Base-by-base conservation (phyloP, 768 basidiomycete species). In the Hypsizygus marmoreus region DNA sequence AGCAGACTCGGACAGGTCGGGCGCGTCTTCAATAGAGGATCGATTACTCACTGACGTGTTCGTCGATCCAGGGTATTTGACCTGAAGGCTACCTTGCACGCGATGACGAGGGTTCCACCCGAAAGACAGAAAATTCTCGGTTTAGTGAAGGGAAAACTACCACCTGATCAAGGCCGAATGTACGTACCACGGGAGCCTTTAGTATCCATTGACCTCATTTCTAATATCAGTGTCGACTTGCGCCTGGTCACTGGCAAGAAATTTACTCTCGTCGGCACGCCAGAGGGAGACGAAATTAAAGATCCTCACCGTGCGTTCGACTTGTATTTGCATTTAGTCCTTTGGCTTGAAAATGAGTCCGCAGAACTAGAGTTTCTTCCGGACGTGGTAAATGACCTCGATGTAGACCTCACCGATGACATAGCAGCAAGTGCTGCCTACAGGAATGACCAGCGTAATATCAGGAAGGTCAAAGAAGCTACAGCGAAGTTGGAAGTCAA, bases 51-150 rank as follows among this genome's bases (percentile, higher is more conserved):
- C 14, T 34, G 10, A 45, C n/a, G 19, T 12, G 36, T 39, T 38
- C 40, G 16, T 40, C n/a, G 19, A 16, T 32, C 25, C 58, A 94
- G 91, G 65, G 80, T 94, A 9, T 88, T 81, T 56, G 92, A 95
- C 59, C 72, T 95, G 54, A 90, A 92, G 66, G 70, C 73, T 12
- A 63, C 75, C 2, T 71, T 95, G 29, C 76, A 84, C 46, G 73
- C 67, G 25, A 59, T 91, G 40, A 95, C 91, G 4, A 77, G 73
- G 43, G 91, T 95, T 3, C 91, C 91, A 9, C 79, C 82, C 20
- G 89, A 88, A 57, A 74, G 91, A 6, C 91, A 94, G 70, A 95
- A 95, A 70, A 84, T 95, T 44, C 73, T 94, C 23, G 91, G 91
- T 1, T 66, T 95, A 19, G 83, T 87, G 23, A 91, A 89, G 58